Base-by-base conservation (phyloP, 352 stramenopile species). In the Globisporangium takayamanum region DNA sequence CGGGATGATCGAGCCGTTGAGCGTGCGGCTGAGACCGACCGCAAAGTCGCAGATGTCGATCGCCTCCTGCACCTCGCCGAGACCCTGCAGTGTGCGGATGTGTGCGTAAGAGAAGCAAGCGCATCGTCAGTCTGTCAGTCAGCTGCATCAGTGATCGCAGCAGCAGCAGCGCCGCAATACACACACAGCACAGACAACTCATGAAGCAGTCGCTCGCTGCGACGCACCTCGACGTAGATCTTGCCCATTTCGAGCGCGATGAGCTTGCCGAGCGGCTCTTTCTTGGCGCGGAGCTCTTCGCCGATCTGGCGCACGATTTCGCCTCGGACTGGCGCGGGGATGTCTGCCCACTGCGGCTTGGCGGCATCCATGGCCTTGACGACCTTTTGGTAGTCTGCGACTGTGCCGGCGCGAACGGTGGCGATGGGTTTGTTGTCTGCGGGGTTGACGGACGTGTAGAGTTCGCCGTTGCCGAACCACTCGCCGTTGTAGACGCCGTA, bases 31-130 rank as follows among this genome's bases (percentile, higher is more conserved):
- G 16, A 97, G 67, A n/a, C 92, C 92, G 42, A 97, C 90, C 11
- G 92, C 92, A 61, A 97, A 95, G 68, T 97, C 92, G 60, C 92
- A 98, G 51, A 98, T 97, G 69, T 98, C 92, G 57, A 98, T 94
- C 10, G 87, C 88, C 50, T 98, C 92, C 66, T 98, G 92, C 30
- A 98, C 91, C 62, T 97, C 92, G 46, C 91, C 92, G 10, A 97
- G 75, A 50, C 89, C 91, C 72, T 93, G 64, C 47, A 45, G 42
- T 18, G 14, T n/a, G 46, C 39, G 20, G 14, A 8, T 14, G 5
- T 12, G 20, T 20, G 20, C 16, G 20, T 25, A 10, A 12, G 25
- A 11, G 33, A 8, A 39, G 33, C 33, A 11, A 12, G 3, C 33
- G 4, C 33, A 42, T 10, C 26, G 26, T 15, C 15, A 36, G 26